Base-by-base conservation (phyloP, 2,329 filamentous ascomycete species). In the Ophiognomonia clavigignenti-juglandacearum region DNA sequence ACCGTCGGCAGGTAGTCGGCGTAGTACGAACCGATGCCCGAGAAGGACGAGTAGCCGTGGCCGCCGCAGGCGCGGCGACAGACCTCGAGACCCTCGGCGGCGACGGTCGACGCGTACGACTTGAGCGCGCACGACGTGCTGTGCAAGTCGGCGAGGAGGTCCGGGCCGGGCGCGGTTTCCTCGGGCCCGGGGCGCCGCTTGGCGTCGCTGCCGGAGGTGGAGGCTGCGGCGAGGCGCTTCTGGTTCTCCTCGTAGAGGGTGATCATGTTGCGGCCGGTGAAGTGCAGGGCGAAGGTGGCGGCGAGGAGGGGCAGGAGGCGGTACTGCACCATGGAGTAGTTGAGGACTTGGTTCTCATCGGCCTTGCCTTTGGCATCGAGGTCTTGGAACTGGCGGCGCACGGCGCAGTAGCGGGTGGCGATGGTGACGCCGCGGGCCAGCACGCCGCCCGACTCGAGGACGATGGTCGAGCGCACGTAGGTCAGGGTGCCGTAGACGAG, bases 271-370 rank as follows among this genome's bases (percentile, higher is more conserved):
- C 83, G 80, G 26, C 86, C 86, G 18, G 86, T 89, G 60, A 89
- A 90, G 64, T 88, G 85, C 11, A 90, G 71, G n/a, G 86, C 86
- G 54, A 85, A 90, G 1, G 84, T 86, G 2, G 85, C 77, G 1
- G 86, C 86, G 8, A 91, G 70, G 3, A 90, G 72, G 1, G 86
- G 85, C 19, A 90, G 69, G 2, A 90, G 71, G 39, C 86, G 78
- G 58, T 85, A 78, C 62, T 89, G 85, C 7, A 90, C 86, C 80
- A 88, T 89, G 53, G 85, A 87, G 66, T 90, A 90, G 70, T 90
- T 85, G 23, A 90, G 70, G 2, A 90, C 86, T 57, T 85, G 83
- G 61, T 82, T 88, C 68, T 90, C 86, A 5, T 77, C 79, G 13
- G 44, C 39, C 20, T 68, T 62, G 32, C 69, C 71, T 31, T 75